phyloP scores from a whole-genome alignment of 139 green algal genomes.

The Bryopsis sp. region DNA sequence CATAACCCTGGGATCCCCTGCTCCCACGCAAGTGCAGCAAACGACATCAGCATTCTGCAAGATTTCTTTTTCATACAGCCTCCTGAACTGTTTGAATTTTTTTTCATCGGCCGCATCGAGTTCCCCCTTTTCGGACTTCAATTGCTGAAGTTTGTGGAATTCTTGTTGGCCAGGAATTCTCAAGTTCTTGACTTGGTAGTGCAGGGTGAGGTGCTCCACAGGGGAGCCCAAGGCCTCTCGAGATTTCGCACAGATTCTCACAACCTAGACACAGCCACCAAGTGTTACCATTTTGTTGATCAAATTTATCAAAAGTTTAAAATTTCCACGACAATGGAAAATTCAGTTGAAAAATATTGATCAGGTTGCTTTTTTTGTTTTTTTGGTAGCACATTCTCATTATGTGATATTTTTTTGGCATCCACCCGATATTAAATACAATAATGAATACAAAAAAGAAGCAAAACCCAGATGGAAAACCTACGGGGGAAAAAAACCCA shows the following conservation, averaged over 20 bases:
- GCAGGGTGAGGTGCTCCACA: slow-evolving; percentile 92
- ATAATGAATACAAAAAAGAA: too few species aligned
- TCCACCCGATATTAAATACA: background rate
- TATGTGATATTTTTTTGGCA: background rate
- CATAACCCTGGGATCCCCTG: slow-evolving; percentile 74
- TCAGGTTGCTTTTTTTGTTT: too few species aligned
- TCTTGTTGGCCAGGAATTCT: slow-evolving; percentile 59
- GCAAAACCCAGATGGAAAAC: too few species aligned
- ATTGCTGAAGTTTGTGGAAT: slow-evolving; percentile 81
- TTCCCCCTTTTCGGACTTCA: slow-evolving; percentile 80
- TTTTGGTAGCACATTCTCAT: too few species aligned
- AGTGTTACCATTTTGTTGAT: too few species aligned
- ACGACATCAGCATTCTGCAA: slow-evolving; percentile 79
- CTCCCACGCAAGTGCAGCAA: slow-evolving; percentile 86
- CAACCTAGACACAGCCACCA: slow-evolving; percentile 56
- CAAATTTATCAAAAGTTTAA: too few species aligned
- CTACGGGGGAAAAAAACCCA: too few species aligned
- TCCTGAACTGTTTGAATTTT: slow-evolving; percentile 53
- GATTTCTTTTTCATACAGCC: slow-evolving; percentile 68
- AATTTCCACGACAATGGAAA: too few species aligned
- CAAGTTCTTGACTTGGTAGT: slow-evolving; percentile 89
- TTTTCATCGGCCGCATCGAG: slow-evolving; percentile 80
- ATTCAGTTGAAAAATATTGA: too few species aligned
- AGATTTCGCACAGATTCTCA: slow-evolving; percentile 82
- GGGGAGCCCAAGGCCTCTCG: slow-evolving; percentile 70